Conservation (phyloP, 1,284 basidiomycete genomes). For the Naganishia sp. region DNA sequence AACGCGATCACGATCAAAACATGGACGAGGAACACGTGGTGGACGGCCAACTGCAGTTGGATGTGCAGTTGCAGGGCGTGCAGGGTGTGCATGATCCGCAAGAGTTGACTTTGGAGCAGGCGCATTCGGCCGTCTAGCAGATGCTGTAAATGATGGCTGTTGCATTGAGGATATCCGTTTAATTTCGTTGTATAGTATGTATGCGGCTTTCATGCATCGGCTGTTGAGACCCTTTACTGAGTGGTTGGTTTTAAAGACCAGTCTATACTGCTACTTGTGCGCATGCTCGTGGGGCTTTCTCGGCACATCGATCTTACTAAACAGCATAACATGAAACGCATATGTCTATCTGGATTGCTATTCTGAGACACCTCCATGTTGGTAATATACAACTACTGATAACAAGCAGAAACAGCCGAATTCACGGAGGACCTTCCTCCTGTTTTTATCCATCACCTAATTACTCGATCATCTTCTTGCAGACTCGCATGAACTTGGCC, state of each 20-base stretch:
- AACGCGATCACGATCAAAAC: slow-evolving; percentile 5
- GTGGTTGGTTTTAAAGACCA: too few species aligned
- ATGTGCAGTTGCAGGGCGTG: background rate
- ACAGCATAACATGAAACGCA: too few species aligned
- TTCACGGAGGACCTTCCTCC: background rate
- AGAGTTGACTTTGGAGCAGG: slow-evolving; percentile 24
- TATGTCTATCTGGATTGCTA: too few species aligned
- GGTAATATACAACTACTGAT: too few species aligned
- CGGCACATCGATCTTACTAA: too few species aligned
- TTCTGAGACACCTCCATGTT: too few species aligned
- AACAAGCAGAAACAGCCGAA: too few species aligned
- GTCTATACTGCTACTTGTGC: too few species aligned
- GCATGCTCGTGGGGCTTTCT: too few species aligned
- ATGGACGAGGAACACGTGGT: slow-evolving; percentile 22
- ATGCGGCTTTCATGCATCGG: too few species aligned
- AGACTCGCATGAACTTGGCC: slow-evolving; percentile 19
- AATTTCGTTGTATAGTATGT: background rate
- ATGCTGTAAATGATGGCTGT: background rate
- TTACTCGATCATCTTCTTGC: slow-evolving; percentile 8
- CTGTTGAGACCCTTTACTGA: too few species aligned
- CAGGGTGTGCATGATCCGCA: background rate
- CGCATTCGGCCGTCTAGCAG: slow-evolving; percentile 13
- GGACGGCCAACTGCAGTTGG: slow-evolving; percentile 6
- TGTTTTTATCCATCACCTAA: background rate
- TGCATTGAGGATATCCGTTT: background rate